Evolutionary conservation across 495 filamentous ascomycete genomes (phyloP).

Genomic region (Wilcoxina mikolae): DNA sequence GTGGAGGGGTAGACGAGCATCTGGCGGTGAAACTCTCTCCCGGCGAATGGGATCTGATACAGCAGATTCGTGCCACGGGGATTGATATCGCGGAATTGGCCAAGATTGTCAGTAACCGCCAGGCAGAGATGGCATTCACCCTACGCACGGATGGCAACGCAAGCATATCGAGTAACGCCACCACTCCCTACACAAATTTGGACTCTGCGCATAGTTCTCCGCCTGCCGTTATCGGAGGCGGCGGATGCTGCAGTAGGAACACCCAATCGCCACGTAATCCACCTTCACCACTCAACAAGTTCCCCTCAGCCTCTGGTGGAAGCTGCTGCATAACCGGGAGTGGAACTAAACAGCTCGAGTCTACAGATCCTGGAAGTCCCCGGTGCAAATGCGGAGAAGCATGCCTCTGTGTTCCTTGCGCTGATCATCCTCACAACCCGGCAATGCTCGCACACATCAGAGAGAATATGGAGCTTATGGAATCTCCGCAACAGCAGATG

Average conservation of each 20-base stretch:
- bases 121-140: not conserved
- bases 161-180: not conserved
- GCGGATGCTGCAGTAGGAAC: slow-evolving; percentile 1
- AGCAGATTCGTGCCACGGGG: not conserved
- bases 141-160: not conserved
- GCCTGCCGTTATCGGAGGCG: not conserved
- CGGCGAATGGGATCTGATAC: not conserved
- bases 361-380: not conserved
- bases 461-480: not conserved
- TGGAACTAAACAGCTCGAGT: too few species aligned
- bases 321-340: too few species aligned
- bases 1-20: too few species aligned
- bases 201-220: not conserved
- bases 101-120: not conserved
- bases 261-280: not conserved
- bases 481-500: not conserved
- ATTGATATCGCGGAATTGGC: not conserved
- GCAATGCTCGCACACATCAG: slow-evolving; percentile 4
- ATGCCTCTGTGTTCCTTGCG: slow-evolving; percentile 7
- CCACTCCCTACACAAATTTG: not conserved
- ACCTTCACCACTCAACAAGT: not conserved
- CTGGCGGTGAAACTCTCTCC: not conserved
- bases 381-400: slow-evolving; percentile 7
- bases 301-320: too few species aligned
- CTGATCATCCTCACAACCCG: slow-evolving; percentile 8